Evolutionary conservation across 1,284 basidiomycete genomes (phyloP), one percentile per base, ranked within the genome.

Genomic region (Cryptococcus jaspeensis): DNA sequence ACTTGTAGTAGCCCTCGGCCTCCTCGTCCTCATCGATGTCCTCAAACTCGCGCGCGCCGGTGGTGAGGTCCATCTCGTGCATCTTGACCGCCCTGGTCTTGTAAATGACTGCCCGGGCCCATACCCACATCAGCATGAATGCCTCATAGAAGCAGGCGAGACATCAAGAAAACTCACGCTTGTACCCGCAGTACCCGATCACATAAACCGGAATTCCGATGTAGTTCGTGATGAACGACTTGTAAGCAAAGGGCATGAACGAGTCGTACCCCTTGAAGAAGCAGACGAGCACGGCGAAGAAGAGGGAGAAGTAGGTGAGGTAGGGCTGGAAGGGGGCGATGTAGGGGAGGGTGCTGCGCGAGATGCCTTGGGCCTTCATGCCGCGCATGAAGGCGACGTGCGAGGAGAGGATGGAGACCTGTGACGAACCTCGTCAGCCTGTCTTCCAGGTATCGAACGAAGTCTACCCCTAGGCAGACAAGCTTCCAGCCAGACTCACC

Each of bases 341-440:
- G 76, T 86, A 90, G 1, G 86, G 85, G 15, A 90, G 79, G 9
- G 78, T 74, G 48, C 86, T 82, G 18, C 87, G 81, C 2, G 82
- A 82, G 61, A 85, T 80, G 15, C 86, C 86, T 58, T 89, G 87
- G 0, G 79, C 83, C 61, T 84, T 80, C 60, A 89, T 76, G 0
- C 85, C 86, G 40, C 82, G 81, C 86, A 88, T 87, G 75, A 89
- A 88, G 13, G 80, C 80, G 56, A 89, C 83, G 75, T 89, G 87
- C 11, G 83, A 83, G 47, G 81, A 83, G 42, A 83, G 74, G 56
- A 90, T 89, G 22, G 81, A 84, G 80, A 89, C 62, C 73, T 71
- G 67, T 9, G n/a, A 18, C 2, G 25, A 7, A 15, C 18, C 28
- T 43, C 3, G n/a, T 41, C 25, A 32, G 23, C 32, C 8, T 35